These are phyloP conservation scores for Madurella mycetomatis DNA, from an alignment of 2,329 filamentous ascomycete genomes.

Conservation along the genomic window DNA sequence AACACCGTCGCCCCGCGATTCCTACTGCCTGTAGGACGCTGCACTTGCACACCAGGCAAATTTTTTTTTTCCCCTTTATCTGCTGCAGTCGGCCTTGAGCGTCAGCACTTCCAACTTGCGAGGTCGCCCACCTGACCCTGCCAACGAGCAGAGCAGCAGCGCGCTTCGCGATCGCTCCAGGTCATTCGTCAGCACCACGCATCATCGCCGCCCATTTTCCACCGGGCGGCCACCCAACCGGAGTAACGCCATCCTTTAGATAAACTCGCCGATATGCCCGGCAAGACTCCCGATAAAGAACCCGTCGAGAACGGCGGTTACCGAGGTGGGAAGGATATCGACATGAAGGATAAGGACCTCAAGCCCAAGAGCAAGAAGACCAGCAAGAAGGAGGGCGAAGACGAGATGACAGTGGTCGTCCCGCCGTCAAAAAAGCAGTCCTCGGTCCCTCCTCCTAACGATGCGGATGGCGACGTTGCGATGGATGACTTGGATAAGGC, in stretches of 20 bases:
- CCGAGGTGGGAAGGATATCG: constrained; percentile 66
- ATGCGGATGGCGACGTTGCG: constrained; percentile 64
- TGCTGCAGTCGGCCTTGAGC: constrained; percentile 16
- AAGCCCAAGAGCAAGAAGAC: constrained; percentile 64
- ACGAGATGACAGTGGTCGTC: constrained; percentile 78
- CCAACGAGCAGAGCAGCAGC: constrained; percentile 19
- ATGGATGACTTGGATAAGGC: constrained; percentile 61
- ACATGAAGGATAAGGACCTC: constrained; percentile 63
- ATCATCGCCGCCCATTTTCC: constrained; percentile 13
- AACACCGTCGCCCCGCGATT: constrained; percentile 6
- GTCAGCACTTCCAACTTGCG: constrained; percentile 10
- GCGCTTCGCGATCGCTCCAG: constrained; percentile 22
- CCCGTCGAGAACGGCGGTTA: constrained; percentile 61
- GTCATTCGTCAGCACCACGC: constrained; percentile 1
- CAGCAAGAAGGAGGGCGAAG: constrained; percentile 65
- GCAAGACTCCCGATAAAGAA: constrained; percentile 69
- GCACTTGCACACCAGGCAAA: constrained; percentile 1
- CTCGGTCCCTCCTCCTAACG: constrained; percentile 51
- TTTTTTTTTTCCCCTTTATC: background rate
- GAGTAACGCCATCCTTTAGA: background rate
- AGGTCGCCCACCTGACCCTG: constrained; percentile 12
- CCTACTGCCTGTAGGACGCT: constrained; percentile 1
- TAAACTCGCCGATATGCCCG: constrained; percentile 52
- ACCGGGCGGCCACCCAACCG: constrained; percentile 12
- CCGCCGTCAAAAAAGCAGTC: constrained; percentile 65